These are phyloP conservation scores for Camelina laxa DNA, from an alignment of 345 rosid genomes.

Conservation along the genomic window DNA sequence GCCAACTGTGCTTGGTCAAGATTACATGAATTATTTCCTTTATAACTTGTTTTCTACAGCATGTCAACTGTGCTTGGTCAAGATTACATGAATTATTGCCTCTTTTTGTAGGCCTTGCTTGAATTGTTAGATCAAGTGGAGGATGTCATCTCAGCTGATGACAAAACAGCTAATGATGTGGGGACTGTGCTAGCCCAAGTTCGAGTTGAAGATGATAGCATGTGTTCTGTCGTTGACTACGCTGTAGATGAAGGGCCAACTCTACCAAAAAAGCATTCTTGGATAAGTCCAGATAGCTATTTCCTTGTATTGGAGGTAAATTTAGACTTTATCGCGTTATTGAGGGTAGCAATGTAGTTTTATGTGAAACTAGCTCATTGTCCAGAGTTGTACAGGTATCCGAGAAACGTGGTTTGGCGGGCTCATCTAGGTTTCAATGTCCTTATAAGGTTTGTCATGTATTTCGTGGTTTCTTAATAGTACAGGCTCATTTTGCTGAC, in stretches of 20 bases:
- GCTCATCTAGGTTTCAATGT: conserved; percentile 46
- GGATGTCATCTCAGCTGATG: conserved; percentile 84
- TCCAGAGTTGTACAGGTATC: conserved; percentile 61
- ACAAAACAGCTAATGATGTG: conserved; percentile 46
- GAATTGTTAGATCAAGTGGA: conserved; percentile 93
- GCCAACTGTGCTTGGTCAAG: conserved; percentile 17
- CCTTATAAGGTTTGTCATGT: conserved; percentile 68
- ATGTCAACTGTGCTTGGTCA: conserved; percentile 7
- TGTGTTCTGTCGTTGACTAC: conserved; percentile 29
- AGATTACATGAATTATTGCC: conserved; percentile 17
- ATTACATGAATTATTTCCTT: conserved; percentile 8
- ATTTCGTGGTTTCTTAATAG: conserved; percentile 1
- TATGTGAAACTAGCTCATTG: conserved; percentile 25
- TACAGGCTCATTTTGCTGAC: conserved; percentile 36
- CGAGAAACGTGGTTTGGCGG: conserved; percentile 59
- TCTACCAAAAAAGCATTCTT: conserved; percentile 38
- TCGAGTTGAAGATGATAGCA: conserved; percentile 43
- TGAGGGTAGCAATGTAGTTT: conserved; percentile 23
- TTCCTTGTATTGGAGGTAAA: conserved; percentile 93
- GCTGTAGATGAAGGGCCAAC: conserved; percentile 40
- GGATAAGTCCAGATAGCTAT: conserved; percentile 44
- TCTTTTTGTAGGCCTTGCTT: conserved; percentile 68
- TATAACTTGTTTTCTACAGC: conserved; percentile 23
- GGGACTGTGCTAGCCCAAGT: conserved; percentile 48
- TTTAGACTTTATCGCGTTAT: conserved; percentile 5